Evolutionary conservation across 441 rosid genomes (phyloP).

Genomic region (Mallotus japonicus): DNA sequence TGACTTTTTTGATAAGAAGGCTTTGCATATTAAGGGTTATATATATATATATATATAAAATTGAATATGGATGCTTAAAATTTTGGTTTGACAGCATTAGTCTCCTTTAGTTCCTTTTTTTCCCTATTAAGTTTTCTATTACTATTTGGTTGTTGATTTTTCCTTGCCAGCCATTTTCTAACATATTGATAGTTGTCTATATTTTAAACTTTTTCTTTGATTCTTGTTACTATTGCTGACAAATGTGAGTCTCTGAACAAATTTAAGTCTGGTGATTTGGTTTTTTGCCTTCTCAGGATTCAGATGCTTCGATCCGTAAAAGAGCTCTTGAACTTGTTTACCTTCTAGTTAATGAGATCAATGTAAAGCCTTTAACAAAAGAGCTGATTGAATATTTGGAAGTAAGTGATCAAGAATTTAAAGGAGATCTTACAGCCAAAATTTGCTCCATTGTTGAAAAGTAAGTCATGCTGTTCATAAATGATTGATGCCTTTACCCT

Average conservation of each 20-base stretch:
- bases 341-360: slow-evolving; percentile 83
- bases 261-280: slow-evolving; percentile 28
- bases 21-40: neutral
- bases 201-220: neutral
- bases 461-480: slow-evolving; percentile 52
- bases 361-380: slow-evolving; percentile 86
- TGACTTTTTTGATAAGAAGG: neutral
- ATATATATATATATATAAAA: no score
- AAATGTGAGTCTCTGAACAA: slow-evolving; percentile 8
- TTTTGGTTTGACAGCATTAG: neutral
- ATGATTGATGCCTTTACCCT: neutral
- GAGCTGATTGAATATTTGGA: slow-evolving; percentile 94
- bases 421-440: slow-evolving; percentile 96
- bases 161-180: neutral
- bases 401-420: slow-evolving; percentile 94
- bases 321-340: slow-evolving; percentile 94
- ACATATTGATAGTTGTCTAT: neutral
- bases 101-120: slow-evolving; percentile 1
- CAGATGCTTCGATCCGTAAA: slow-evolving; percentile 98
- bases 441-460: slow-evolving; percentile 93
- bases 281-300: slow-evolving; percentile 65
- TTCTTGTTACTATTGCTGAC: no score
- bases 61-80: neutral
- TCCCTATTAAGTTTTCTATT: neutral
- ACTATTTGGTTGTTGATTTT: neutral